A percentile compares a stretch with the other conserved stretches of the same genome.
phyloP scores from a whole-genome alignment of 768 basidiomycete genomes.

The Mycena metata region DNA sequence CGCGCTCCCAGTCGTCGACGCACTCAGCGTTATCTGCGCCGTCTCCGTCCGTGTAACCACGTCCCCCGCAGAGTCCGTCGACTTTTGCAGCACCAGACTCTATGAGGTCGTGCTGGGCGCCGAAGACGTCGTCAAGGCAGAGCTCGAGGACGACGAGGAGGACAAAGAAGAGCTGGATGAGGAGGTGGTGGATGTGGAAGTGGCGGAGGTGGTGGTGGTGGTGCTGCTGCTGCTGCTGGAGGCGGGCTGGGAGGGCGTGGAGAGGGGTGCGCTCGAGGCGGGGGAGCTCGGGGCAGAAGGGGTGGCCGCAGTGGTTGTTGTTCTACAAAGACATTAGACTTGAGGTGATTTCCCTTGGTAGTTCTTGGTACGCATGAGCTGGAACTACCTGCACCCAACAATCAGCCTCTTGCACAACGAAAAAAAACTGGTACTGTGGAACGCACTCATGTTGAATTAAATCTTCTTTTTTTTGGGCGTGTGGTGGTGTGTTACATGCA shows the following conservation, averaged over 20 bases:
- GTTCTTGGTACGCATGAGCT: not conserved
- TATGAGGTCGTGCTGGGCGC: not conserved
- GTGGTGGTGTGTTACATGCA: conserved; percentile 30
- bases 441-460: conserved; percentile 20
- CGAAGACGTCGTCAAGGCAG: too few species aligned
- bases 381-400: not conserved
- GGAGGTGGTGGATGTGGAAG: not conserved
- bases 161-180: not conserved
- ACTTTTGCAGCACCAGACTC: not conserved
- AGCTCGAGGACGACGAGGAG: not conserved
- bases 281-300: not conserved
- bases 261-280: too few species aligned
- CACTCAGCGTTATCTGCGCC: not conserved
- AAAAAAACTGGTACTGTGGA: not conserved
- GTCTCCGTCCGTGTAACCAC: conserved; percentile 12
- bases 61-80: conserved; percentile 12
- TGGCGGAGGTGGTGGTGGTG: too few species aligned
- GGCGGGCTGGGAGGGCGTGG: not conserved
- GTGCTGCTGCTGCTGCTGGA: too few species aligned
- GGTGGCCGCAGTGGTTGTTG: not conserved
- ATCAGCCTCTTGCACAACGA: not conserved
- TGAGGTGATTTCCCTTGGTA: too few species aligned
- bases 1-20: not conserved
- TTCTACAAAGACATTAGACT: too few species aligned
- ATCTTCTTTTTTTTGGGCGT: not conserved